phyloP scores from a whole-genome alignment of 306 rosid genomes.

The Gillenia trifoliata region DNA sequence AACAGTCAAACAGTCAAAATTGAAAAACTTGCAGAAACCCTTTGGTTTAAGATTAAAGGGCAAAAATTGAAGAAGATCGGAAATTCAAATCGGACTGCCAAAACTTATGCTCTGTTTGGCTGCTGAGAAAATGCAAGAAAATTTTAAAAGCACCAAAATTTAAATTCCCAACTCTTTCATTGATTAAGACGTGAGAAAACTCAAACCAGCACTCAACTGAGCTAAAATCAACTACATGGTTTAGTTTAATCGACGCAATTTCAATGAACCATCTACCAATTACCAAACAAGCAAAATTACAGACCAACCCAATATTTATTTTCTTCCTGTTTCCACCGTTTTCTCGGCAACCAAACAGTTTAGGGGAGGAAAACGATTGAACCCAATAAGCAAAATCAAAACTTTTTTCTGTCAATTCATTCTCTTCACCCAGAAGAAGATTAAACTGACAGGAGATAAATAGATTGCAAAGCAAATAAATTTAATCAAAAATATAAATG shows the following conservation, averaged over 20 bases:
- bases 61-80: constrained; percentile 12
- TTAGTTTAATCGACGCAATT: constrained; percentile 25
- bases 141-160: constrained; percentile 17
- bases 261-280: constrained; percentile 21
- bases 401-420: constrained; percentile 18
- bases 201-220: constrained; percentile 36
- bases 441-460: constrained; percentile 18
- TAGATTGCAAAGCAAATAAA: constrained; percentile 9
- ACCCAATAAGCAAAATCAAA: constrained; percentile 27
- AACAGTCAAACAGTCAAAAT: constrained; percentile 22
- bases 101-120: constrained; percentile 33
- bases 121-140: constrained; percentile 34
- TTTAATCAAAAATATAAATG: constrained; percentile 7
- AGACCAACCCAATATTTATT: constrained; percentile 9
- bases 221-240: constrained; percentile 39
- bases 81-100: constrained; percentile 33
- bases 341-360: constrained; percentile 50
- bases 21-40: constrained; percentile 13
- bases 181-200: constrained; percentile 13
- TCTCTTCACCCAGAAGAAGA: constrained; percentile 26
- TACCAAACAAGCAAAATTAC: constrained; percentile 14
- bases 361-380: constrained; percentile 26
- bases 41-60: constrained; percentile 12
- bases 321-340: constrained; percentile 31
- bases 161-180: constrained; percentile 5